Conservation (phyloP, 108 stramenopile species). For the Phaeodactylum tricornutum region DNA sequence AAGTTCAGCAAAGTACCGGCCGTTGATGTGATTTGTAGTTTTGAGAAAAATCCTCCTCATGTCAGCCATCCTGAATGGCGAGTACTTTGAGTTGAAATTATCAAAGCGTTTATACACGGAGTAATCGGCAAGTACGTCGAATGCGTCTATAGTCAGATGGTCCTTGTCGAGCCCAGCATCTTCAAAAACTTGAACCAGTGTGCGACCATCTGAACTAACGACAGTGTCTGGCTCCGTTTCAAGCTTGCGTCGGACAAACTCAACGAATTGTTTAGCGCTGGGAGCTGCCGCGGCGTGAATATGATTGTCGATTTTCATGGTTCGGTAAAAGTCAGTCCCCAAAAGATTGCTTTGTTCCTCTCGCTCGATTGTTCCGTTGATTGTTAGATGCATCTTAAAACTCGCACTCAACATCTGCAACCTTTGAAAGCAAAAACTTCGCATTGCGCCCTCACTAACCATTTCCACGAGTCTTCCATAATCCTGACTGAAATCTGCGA, state of each 20-base stretch:
- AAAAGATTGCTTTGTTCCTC: conserved; percentile 72
- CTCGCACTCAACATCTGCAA: conserved; percentile 67
- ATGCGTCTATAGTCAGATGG: conserved; percentile 97
- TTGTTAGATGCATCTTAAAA: conserved; percentile 82
- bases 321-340: conserved; percentile 97
- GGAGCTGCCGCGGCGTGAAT: conserved; percentile 96
- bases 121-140: conserved; percentile 98
- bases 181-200: conserved; percentile 67
- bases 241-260: conserved; percentile 96
- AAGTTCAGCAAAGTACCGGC: conserved; percentile 89
- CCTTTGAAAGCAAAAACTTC: conserved; percentile 81
- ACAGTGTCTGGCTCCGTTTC: conserved; percentile 80
- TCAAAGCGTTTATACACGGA: conserved; percentile 98
- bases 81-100: conserved; percentile 98
- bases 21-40: conserved; percentile 84
- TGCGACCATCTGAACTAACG: conserved; percentile 64
- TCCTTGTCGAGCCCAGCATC: conserved; percentile 90
- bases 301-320: conserved; percentile 98
- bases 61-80: conserved; percentile 92
- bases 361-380: conserved; percentile 73
- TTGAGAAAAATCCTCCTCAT: conserved; percentile 99
- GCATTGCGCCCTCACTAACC: conserved; percentile 64
- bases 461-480: conserved; percentile 67
- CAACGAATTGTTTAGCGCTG: conserved; percentile 95
- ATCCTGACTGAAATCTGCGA: conserved; percentile 59